Percentiles rank a stretch among this genome's conserved stretches.
These are phyloP conservation scores for Circinella umbellata DNA, from an alignment of 371 early-diverging fungal species.

Conservation along the genomic window DNA sequence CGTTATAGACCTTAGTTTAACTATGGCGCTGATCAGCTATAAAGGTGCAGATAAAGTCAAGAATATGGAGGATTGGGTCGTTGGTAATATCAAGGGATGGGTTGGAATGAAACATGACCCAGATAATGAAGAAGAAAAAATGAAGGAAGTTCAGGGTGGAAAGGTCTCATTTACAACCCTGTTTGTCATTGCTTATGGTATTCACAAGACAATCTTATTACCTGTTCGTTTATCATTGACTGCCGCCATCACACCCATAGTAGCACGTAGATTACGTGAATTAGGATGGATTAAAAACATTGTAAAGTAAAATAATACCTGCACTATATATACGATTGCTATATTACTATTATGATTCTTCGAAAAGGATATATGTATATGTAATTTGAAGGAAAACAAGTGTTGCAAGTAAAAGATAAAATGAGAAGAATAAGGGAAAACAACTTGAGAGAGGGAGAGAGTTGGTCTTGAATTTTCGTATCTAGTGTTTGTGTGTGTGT, in stretches of 20 bases:
- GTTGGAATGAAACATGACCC: slow-evolving; percentile 26
- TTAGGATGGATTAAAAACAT: slow-evolving; percentile 1
- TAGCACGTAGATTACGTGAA: slow-evolving; percentile 14
- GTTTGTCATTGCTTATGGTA: slow-evolving; percentile 42
- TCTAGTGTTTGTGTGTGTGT: too few species aligned
- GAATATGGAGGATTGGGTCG: slow-evolving; percentile 30
- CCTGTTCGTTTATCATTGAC: slow-evolving; percentile 41
- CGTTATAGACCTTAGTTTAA: slow-evolving; percentile 35
- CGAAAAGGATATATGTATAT: too few species aligned
- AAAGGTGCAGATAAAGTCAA: slow-evolving; percentile 37
- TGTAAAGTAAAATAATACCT: neutral
- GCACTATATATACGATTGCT: neutral
- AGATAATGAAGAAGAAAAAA: neutral
- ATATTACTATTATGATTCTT: neutral
- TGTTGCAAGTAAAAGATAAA: too few species aligned
- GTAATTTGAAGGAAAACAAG: too few species aligned
- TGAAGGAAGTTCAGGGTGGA: neutral
- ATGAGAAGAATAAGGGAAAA: too few species aligned
- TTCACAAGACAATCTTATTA: slow-evolving; percentile 42
- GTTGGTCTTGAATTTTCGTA: too few species aligned
- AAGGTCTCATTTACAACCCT: slow-evolving; percentile 31
- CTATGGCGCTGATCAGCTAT: slow-evolving; percentile 33
- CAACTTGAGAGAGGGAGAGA: too few species aligned
- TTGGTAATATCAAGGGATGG: slow-evolving; percentile 23
- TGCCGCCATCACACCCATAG: slow-evolving; percentile 35